Conservation (phyloP, 495 filamentous ascomycete species). For the Aspergillus ostianus region DNA sequence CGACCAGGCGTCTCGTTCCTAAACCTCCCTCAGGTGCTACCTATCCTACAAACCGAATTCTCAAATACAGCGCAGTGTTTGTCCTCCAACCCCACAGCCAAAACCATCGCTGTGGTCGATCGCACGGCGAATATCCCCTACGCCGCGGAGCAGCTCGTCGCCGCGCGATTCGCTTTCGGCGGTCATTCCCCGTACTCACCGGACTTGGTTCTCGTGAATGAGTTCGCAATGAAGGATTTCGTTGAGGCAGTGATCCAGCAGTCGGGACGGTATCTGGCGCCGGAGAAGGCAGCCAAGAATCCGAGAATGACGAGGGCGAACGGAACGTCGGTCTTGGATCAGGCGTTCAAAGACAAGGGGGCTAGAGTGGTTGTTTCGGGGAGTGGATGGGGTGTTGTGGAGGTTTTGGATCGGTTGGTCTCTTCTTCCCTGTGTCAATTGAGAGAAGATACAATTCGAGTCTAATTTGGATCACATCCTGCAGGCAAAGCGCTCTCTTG, state of each 20-base stretch:
- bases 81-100: constrained; percentile 27
- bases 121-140: constrained; percentile 46
- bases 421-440: background rate
- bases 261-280: constrained; percentile 32
- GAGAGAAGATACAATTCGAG: background rate
- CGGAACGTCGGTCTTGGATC: constrained; percentile 19
- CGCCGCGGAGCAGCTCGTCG: constrained; percentile 45
- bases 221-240: constrained; percentile 52
- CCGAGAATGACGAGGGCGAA: constrained; percentile 11
- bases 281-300: constrained; percentile 27
- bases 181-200: constrained; percentile 53
- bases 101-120: constrained; percentile 51
- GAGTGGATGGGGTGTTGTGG: constrained; percentile 31
- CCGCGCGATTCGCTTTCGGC: constrained; percentile 48
- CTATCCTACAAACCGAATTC: constrained; percentile 1
- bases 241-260: constrained; percentile 41
- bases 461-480: background rate
- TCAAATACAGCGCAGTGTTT: constrained; percentile 16
- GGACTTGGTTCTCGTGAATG: constrained; percentile 55
- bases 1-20: constrained; percentile 24
- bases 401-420: constrained; percentile 29
- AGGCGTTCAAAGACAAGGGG: constrained; percentile 23
- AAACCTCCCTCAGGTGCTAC: constrained; percentile 16
- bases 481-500: constrained; percentile 27
- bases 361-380: constrained; percentile 28